phyloP scores from a whole-genome alignment of 768 basidiomycete genomes.

The Suillus discolor region DNA sequence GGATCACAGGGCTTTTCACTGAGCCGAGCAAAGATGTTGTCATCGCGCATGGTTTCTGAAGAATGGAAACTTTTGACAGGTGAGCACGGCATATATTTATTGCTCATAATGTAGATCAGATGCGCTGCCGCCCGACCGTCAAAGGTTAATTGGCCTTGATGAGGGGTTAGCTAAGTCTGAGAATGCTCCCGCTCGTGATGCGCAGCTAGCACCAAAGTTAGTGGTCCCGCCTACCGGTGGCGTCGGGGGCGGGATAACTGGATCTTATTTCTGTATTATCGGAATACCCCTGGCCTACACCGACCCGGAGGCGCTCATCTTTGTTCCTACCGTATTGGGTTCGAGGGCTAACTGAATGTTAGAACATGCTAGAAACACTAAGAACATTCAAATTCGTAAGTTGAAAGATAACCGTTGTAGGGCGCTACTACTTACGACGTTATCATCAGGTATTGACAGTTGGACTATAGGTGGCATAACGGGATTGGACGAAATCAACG shows the following conservation, averaged over 20 bases:
- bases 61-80: neutral
- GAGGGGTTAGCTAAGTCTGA: neutral
- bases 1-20: neutral
- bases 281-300: neutral
- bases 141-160: neutral
- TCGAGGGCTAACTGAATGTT: too few relatives aligned
- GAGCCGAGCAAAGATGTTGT: neutral
- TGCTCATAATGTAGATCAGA: neutral
- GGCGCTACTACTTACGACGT: too few relatives aligned
- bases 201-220: neutral
- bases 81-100: neutral
- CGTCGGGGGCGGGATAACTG: neutral
- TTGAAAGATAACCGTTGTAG: too few relatives aligned
- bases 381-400: neutral
- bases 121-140: neutral
- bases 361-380: too few relatives aligned
- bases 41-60: neutral
- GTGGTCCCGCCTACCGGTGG: constrained; percentile 7
- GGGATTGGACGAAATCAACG: neutral
- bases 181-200: neutral
- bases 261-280: too few relatives aligned
- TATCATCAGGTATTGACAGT: neutral
- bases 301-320: neutral
- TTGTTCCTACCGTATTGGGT: neutral
- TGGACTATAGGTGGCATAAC: neutral